Base-by-base conservation (phyloP, 2,329 filamentous ascomycete genomes). In the Annulohypoxylon truncatum region DNA sequence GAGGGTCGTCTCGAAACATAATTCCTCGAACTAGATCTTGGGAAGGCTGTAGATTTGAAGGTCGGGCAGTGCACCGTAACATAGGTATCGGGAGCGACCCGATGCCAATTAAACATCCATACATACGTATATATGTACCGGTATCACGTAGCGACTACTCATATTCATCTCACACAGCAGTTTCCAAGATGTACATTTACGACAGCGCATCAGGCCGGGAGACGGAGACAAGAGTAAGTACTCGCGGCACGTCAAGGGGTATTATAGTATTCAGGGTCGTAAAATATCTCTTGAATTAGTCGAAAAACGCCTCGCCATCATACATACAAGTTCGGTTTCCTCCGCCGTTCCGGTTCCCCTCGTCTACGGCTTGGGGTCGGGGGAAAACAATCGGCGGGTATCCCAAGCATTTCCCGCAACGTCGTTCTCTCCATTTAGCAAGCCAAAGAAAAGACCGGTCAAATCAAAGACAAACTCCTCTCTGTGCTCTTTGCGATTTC, bases 291-390 rank as follows among this genome's bases (percentile, higher is more conserved):
- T 82, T 77, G 77, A 66, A 83, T 83, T 82, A 82, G 77, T 81
- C 74, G 79, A 52, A 77, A 72, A 76, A 82, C 80, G 80, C 81
- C 79, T 76, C 76, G 78, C 80, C 78, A 79, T 81, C 80, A 81
- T 82, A 84, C 79, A 82, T 80, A 77, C 75, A 77, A 74, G 71
- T 74, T 64, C 44, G 40, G 33, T 66, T 74, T 8, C 72, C 68
- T 72, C 70, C 68, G 64, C 68, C 71, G 59, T 69, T 57, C 64
- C 44, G 35, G 56, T 6, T n/a, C 10, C 69, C 54, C n/a, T n/a
- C 42, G 8, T 24, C 59, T 6, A 51, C 54, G 67, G 67, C 46
- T 57, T 65, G 28, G 59, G 58, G 53, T 61, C 61, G 61, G 66
- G 48, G 42, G 47, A n/a, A 13, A 38, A 15, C 4, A 38, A 38